A percentile compares a stretch with the other conserved stretches of the same genome.
Conservation (phyloP, 225 moss, liverwort and hornwort species). For the Climacium dendroides region DNA sequence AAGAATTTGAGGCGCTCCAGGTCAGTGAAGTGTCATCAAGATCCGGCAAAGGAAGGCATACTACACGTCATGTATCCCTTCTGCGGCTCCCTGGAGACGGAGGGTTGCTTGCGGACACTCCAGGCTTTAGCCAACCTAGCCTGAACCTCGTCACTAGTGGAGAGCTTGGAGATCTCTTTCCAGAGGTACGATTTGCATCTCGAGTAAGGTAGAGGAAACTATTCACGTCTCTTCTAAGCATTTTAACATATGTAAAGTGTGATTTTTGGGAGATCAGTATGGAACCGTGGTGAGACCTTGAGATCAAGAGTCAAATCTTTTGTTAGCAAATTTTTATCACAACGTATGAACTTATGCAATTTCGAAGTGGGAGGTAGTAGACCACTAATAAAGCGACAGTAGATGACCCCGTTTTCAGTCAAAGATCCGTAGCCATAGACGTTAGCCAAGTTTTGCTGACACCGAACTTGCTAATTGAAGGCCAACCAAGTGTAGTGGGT, state of each 20-base stretch:
- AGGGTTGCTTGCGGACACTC: conserved; percentile 89
- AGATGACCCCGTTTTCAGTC: neutral
- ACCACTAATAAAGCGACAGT: neutral
- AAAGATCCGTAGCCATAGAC: too few species aligned
- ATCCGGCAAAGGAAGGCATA: conserved; percentile 86
- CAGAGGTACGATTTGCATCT: conserved; percentile 44
- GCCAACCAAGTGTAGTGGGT: neutral
- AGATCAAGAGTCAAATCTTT: neutral
- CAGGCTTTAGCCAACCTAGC: conserved; percentile 97
- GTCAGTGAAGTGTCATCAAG: conserved; percentile 90
- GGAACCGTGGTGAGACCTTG: neutral
- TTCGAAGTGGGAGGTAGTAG: neutral
- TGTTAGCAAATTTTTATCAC: neutral
- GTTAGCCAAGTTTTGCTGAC: neutral
- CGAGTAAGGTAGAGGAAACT: neutral
- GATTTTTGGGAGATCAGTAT: neutral
- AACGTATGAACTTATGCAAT: neutral
- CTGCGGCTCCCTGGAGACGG: conserved; percentile 64
- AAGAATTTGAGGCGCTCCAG: conserved; percentile 58
- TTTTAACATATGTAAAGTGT: neutral
- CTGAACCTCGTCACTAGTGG: conserved; percentile 68
- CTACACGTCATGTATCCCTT: conserved; percentile 89
- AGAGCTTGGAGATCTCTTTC: conserved; percentile 64
- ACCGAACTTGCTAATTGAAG: neutral
- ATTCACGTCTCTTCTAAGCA: neutral